Percentiles rank a stretch among this genome's conserved stretches.
phyloP scores from a whole-genome alignment of 306 rosid genomes.

The Nissolia schottii region DNA sequence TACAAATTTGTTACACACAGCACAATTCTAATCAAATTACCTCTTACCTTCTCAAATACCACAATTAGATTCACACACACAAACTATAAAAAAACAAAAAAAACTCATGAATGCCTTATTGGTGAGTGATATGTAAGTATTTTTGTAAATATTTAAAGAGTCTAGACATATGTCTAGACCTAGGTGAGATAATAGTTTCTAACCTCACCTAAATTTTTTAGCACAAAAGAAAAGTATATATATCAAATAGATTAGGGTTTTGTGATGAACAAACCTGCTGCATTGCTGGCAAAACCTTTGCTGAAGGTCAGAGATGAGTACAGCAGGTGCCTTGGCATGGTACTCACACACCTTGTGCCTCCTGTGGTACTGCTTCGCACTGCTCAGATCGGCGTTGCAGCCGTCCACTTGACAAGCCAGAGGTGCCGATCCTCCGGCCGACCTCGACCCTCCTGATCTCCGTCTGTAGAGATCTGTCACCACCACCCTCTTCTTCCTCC shows the following conservation, averaged over 20 bases:
- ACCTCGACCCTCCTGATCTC: slow-evolving; percentile 42
- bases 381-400: slow-evolving; percentile 68
- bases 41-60: not conserved
- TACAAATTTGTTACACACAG: not conserved
- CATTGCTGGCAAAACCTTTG: slow-evolving; percentile 99
- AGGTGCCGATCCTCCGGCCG: slow-evolving; percentile 36
- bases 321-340: slow-evolving; percentile 77
- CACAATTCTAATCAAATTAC: not conserved
- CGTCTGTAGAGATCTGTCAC: slow-evolving; percentile 24
- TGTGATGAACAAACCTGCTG: slow-evolving; percentile 85
- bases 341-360: slow-evolving; percentile 89
- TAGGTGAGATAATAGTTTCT: too few relatives aligned
- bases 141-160: too few relatives aligned
- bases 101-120: too few relatives aligned
- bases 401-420: slow-evolving; percentile 62
- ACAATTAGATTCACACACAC: not conserved
- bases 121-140: too few relatives aligned
- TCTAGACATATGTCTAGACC: too few relatives aligned
- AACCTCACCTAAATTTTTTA: too few relatives aligned
- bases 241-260: slow-evolving; percentile 44
- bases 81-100: not conserved
- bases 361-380: slow-evolving; percentile 64
- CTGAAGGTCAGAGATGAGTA: slow-evolving; percentile 40
- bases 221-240: too few relatives aligned
- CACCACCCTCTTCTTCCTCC: slow-evolving; percentile 36